These are phyloP conservation scores for Podospora pseudoanserina DNA, from an alignment of 495 filamentous ascomycete genomes.

Conservation along the genomic window DNA sequence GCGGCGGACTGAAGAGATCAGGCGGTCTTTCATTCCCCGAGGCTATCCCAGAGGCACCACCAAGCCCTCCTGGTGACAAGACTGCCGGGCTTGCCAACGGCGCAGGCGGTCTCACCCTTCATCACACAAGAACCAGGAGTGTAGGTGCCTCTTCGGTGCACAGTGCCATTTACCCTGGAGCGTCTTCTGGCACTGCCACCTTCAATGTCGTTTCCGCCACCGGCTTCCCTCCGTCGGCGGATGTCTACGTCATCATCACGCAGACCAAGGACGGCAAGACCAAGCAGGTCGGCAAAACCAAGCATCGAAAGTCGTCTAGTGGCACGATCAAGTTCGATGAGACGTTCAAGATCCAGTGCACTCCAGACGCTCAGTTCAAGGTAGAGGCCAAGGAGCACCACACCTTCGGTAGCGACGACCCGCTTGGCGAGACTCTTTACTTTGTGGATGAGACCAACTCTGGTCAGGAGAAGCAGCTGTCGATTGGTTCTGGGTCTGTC, in stretches of 20 bases:
- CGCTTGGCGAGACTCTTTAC: slow-evolving; percentile 79
- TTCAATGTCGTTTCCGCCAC: slow-evolving; percentile 77
- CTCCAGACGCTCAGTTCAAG: slow-evolving; percentile 82
- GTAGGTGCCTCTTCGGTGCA: slow-evolving; percentile 58
- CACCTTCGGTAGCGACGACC: slow-evolving; percentile 74
- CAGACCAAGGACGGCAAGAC: slow-evolving; percentile 57
- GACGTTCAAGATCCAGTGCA: slow-evolving; percentile 70
- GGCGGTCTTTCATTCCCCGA: slow-evolving; percentile 28
- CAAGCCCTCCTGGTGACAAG: slow-evolving; percentile 38
- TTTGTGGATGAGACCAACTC: slow-evolving; percentile 79
- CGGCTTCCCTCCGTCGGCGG: slow-evolving; percentile 72
- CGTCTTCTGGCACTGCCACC: slow-evolving; percentile 68
- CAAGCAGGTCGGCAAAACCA: slow-evolving; percentile 84
- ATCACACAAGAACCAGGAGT: slow-evolving; percentile 65
- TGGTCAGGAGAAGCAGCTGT: slow-evolving; percentile 69
- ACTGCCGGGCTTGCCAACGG: slow-evolving; percentile 21
- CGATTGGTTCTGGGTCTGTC: slow-evolving; percentile 64
- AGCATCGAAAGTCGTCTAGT: slow-evolving; percentile 64
- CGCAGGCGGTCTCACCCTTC: slow-evolving; percentile 35
- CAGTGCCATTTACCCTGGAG: slow-evolving; percentile 52
- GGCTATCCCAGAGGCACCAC: slow-evolving; percentile 23
- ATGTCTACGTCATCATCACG: slow-evolving; percentile 74
- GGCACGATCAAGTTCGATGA: slow-evolving; percentile 69
- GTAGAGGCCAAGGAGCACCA: slow-evolving; percentile 78
- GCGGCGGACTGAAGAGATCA: slow-evolving; percentile 36